A percentile compares a stretch with the other conserved stretches of the same genome.
Evolutionary conservation across 441 rosid species (phyloP).

Genomic region (Gossypium trilobum): DNA sequence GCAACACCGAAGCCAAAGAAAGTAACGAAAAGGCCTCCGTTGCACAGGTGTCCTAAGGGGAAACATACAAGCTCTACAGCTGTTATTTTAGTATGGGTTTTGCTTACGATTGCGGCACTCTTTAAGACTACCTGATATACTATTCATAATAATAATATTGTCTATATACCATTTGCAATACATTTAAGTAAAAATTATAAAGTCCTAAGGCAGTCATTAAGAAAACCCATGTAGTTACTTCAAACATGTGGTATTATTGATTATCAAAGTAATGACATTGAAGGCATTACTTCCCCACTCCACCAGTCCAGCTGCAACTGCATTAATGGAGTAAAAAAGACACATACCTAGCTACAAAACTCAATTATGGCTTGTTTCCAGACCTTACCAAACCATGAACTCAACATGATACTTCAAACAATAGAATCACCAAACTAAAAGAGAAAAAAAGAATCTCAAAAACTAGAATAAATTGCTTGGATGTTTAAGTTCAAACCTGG

Average conservation of each 20-base stretch:
- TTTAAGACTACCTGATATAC: background rate
- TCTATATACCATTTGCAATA: background rate
- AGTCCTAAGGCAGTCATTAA: no score
- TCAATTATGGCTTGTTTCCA: background rate
- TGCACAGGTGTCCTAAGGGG: slow-evolving; percentile 3
- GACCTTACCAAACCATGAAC: background rate
- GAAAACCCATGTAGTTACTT: background rate
- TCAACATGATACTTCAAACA: background rate
- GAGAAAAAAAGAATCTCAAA: background rate
- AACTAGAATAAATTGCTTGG: background rate
- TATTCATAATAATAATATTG: background rate
- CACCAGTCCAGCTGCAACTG: slow-evolving; percentile 5
- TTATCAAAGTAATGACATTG: slow-evolving; percentile 1
- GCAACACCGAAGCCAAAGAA: slow-evolving; percentile 7
- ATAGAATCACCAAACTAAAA: background rate
- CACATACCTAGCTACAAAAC: background rate
- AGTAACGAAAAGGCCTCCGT: slow-evolving; percentile 15
- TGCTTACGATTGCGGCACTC: background rate
- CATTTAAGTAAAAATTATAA: background rate
- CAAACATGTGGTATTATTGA: background rate
- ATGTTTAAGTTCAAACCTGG: background rate
- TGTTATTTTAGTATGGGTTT: background rate
- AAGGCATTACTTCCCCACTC: background rate
- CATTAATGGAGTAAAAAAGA: slow-evolving; percentile 13
- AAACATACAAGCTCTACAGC: slow-evolving; percentile 1